Evolutionary conservation across 495 filamentous ascomycete genomes (phyloP).

Genomic region (Chaetomium tenue): DNA sequence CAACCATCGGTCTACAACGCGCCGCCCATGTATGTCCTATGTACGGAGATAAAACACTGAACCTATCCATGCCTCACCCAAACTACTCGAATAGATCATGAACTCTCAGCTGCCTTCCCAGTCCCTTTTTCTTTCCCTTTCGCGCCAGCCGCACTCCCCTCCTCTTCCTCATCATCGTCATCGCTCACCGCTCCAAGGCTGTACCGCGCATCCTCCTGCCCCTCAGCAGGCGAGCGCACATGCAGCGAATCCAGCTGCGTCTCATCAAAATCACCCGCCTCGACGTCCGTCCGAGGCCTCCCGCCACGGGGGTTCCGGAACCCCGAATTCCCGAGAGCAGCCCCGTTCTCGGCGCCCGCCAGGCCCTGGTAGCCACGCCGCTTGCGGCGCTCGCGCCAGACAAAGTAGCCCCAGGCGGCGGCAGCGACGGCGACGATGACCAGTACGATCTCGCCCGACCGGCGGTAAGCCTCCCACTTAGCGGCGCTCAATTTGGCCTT

Average conservation of each 20-base stretch:
- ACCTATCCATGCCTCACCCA: background rate
- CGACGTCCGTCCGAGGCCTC: conserved; percentile 6
- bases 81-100: background rate
- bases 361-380: conserved; percentile 55
- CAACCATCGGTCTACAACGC: background rate
- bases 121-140: conserved; percentile 20
- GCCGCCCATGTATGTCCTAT: background rate
- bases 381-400: conserved; percentile 72
- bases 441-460: conserved; percentile 85
- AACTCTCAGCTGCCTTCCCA: conserved; percentile 10
- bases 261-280: conserved; percentile 67
- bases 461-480: conserved; percentile 88
- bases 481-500: conserved; percentile 74
- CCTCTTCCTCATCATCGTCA: conserved; percentile 40
- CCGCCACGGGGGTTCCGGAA: conserved; percentile 1
- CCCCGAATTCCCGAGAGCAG: conserved; percentile 17
- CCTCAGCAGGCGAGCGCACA: conserved; percentile 46
- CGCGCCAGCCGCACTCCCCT: conserved; percentile 18
- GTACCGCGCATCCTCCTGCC: conserved; percentile 47
- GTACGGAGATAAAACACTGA: background rate
- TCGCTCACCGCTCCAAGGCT: conserved; percentile 59
- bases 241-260: conserved; percentile 77
- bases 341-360: conserved; percentile 30
- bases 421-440: conserved; percentile 81
- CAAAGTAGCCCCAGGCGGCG: conserved; percentile 74